A percentile compares a stretch with the other conserved stretches of the same genome.
Conservation (phyloP, 164 flowering plant genomes). For the Magnolia kwangsiensis region DNA sequence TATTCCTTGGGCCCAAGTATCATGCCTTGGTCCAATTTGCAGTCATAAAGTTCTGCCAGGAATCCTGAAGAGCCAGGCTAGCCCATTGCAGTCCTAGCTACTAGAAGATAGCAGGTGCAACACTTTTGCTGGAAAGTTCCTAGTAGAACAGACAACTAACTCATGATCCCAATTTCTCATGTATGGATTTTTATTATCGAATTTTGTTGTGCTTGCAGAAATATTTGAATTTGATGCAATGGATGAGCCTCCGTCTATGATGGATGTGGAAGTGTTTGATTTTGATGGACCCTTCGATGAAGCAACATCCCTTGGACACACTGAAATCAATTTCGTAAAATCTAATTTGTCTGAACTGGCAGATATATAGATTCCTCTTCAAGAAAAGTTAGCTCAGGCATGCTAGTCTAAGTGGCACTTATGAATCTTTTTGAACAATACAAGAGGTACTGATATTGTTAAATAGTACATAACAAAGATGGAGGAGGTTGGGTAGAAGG, state of each 20-base stretch:
- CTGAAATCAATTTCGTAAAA: conserved; percentile 81
- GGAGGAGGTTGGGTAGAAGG: conserved; percentile 98
- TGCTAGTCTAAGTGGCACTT: conserved; percentile 83
- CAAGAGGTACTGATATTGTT: conserved; percentile 59
- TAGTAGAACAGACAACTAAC: neutral
- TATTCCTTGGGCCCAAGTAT: too few species aligned
- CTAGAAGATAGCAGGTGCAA: too few species aligned
- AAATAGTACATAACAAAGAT: conserved; percentile 71
- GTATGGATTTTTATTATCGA: too few species aligned
- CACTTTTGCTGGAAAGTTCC: too few species aligned
- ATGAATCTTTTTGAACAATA: conserved; percentile 76
- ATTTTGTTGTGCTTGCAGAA: conserved; percentile 48
- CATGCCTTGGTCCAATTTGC: too few species aligned
- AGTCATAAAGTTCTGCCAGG: too few species aligned
- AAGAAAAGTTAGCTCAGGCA: conserved; percentile 84
- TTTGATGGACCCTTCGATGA: conserved; percentile 99
- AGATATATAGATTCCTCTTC: conserved; percentile 86
- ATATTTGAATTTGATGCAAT: conserved; percentile 98
- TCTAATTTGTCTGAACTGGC: conserved; percentile 69
- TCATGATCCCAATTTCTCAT: neutral
- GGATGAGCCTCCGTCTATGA: conserved; percentile 87
- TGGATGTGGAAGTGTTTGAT: conserved; percentile 86
- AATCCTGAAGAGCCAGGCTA: too few species aligned
- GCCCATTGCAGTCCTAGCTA: too few species aligned
- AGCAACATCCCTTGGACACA: conserved; percentile 80